Percentiles rank a stretch among this genome's conserved stretches.
Evolutionary conservation across 768 basidiomycete genomes (phyloP).

Genomic region (Russula compacta): DNA sequence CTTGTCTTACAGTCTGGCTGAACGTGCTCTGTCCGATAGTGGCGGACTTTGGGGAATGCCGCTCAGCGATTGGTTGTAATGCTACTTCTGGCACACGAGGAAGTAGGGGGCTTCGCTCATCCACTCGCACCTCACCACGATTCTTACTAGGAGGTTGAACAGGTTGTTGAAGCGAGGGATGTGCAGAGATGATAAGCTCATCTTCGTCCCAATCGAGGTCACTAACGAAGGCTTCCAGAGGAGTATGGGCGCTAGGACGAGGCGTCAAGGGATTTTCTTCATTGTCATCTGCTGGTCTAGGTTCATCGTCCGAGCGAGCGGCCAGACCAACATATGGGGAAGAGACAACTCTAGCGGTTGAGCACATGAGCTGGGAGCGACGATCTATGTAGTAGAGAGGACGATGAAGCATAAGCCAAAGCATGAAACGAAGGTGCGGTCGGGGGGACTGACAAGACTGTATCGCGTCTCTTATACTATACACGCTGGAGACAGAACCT

Average conservation of each 20-base stretch:
- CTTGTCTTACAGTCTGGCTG: constrained; percentile 19
- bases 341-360: background rate
- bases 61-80: background rate
- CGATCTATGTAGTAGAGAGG: constrained; percentile 8
- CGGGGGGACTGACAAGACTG: constrained; percentile 4
- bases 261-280: constrained; percentile 6
- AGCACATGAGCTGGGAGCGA: constrained; percentile 13
- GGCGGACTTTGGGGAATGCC: background rate
- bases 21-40: constrained; percentile 21
- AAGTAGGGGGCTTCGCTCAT: constrained; percentile 13
- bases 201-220: constrained; percentile 7
- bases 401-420: background rate
- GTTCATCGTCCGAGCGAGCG: background rate
- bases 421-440: background rate
- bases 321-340: background rate
- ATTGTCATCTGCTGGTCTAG: background rate
- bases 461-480: constrained; percentile 17
- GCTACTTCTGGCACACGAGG: background rate
- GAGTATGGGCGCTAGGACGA: background rate
- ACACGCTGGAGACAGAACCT: constrained; percentile 14
- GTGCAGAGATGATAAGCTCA: background rate
- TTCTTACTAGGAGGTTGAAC: background rate
- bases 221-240: background rate
- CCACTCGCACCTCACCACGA: background rate
- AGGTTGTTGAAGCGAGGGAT: background rate